Conservation (phyloP, 140 eudicot species). For the Oenanthe javanica region DNA sequence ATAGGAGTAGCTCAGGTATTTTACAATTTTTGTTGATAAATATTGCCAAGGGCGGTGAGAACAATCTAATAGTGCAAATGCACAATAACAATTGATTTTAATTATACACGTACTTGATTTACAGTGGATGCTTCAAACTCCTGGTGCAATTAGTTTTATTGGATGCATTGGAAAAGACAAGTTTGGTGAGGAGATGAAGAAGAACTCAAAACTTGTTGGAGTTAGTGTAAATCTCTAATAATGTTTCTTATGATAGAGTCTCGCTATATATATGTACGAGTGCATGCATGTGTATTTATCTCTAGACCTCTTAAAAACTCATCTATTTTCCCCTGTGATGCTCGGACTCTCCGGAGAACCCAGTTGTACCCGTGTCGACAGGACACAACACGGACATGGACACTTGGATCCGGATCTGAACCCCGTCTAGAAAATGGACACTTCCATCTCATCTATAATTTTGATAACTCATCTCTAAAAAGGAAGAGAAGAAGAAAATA, state of each 20-base stretch:
- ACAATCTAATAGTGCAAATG: neutral
- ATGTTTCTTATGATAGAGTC: neutral
- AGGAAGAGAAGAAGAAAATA: too few relatives aligned
- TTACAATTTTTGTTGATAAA: neutral
- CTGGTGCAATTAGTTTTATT: constrained; percentile 84
- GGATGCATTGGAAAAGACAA: constrained; percentile 97
- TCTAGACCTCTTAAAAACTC: too few relatives aligned
- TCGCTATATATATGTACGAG: neutral
- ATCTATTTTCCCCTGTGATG: neutral
- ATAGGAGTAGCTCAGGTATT: constrained; percentile 90
- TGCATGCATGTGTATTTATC: neutral
- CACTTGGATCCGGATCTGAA: too few relatives aligned
- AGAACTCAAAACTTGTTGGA: constrained; percentile 56
- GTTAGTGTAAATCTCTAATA: constrained; percentile 42
- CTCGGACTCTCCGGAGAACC: too few relatives aligned
- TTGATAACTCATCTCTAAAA: too few relatives aligned
- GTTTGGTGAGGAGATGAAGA: constrained; percentile 86
- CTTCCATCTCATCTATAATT: too few relatives aligned
- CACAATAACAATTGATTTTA: neutral
- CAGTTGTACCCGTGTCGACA: too few relatives aligned
- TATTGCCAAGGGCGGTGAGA: neutral
- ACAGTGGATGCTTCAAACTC: constrained; percentile 95
- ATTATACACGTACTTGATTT: constrained; percentile 3
- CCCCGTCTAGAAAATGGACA: too few relatives aligned
- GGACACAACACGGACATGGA: too few relatives aligned